Conservation (phyloP, 805 yeast species). For the Saturnispora zaruensis region DNA sequence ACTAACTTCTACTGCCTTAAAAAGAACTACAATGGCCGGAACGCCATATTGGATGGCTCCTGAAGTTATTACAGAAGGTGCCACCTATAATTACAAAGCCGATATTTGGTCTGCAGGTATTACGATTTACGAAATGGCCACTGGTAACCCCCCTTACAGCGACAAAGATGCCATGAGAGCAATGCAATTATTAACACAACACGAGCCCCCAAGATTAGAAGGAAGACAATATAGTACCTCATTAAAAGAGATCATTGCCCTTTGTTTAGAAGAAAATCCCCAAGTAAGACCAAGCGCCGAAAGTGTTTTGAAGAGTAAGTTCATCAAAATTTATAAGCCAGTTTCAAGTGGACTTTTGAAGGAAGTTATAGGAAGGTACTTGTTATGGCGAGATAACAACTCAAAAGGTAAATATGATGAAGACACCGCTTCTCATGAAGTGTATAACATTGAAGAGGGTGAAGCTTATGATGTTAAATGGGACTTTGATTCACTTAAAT, state of each 20-base stretch:
- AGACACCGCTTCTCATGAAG: constrained; percentile 17
- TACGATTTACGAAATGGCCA: constrained; percentile 87
- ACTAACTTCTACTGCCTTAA: constrained; percentile 60
- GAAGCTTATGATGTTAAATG: constrained; percentile 51
- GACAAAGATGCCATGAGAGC: constrained; percentile 94
- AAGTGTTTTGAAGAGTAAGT: constrained; percentile 65
- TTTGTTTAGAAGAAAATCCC: constrained; percentile 90
- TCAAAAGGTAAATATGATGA: constrained; percentile 44
- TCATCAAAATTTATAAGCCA: constrained; percentile 55
- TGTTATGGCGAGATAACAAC: constrained; percentile 66
- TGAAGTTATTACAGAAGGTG: constrained; percentile 90
- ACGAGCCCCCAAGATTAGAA: constrained; percentile 90
- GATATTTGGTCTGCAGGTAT: constrained; percentile 98
- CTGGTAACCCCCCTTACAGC: constrained; percentile 96
- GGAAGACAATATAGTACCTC: constrained; percentile 72
- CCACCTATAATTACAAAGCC: constrained; percentile 79
- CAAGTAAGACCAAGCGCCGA: constrained; percentile 83
- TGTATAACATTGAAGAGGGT: constrained; percentile 20
- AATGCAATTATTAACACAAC: constrained; percentile 85
- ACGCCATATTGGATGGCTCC: constrained; percentile 99
- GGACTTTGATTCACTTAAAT: constrained; percentile 82
- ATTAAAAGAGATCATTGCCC: constrained; percentile 81
- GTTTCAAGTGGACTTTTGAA: constrained; percentile 52
- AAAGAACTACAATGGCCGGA: constrained; percentile 92
- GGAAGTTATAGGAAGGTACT: constrained; percentile 66